phyloP scores from a whole-genome alignment of 129 eudicot species.

The Saposhnikovia divaricata region DNA sequence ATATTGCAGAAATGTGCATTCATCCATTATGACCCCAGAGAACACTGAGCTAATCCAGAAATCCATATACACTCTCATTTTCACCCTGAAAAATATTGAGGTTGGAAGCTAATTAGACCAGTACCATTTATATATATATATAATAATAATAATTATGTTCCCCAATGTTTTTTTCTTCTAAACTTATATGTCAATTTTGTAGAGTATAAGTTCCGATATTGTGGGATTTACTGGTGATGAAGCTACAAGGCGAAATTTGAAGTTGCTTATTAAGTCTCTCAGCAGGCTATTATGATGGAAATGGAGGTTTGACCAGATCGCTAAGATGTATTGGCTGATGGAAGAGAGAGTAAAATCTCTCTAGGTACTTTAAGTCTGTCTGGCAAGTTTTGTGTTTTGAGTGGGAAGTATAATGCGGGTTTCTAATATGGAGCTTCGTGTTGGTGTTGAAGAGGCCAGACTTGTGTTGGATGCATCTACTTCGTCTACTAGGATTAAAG shows the following conservation, averaged over 20 bases:
- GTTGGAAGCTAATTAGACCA: constrained; percentile 20
- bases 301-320: neutral
- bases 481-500: constrained; percentile 7
- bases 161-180: neutral
- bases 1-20: constrained; percentile 59
- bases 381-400: neutral
- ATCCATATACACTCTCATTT: constrained; percentile 72
- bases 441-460: constrained; percentile 16
- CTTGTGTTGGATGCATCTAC: neutral
- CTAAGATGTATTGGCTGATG: neutral
- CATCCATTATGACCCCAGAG: constrained; percentile 77
- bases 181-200: constrained; percentile 12
- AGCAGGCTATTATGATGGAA: constrained; percentile 55
- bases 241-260: constrained; percentile 71
- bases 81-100: constrained; percentile 88
- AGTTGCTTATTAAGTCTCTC: constrained; percentile 69
- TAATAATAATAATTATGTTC: neutral
- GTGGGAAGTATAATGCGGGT: constrained; percentile 8
- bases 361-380: neutral
- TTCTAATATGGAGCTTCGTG: constrained; percentile 17
- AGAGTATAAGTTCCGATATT: constrained; percentile 83
- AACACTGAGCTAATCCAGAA: constrained; percentile 79
- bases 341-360: neutral
- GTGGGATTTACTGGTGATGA: constrained; percentile 88
- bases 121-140: no score